Conservation (phyloP, 164 flowering plant genomes). For the Nymphaea colorata region DNA sequence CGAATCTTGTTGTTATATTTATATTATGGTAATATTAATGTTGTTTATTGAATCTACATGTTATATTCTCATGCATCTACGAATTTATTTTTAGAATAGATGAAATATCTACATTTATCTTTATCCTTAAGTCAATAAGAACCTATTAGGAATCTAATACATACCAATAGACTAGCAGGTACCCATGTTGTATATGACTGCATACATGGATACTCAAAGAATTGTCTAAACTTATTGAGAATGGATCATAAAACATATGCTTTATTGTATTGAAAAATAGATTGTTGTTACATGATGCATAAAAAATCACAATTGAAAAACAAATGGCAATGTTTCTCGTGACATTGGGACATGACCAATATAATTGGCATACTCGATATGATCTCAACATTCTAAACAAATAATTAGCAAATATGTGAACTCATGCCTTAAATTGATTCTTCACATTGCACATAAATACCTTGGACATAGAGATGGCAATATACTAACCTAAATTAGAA, state of each 20-base stretch:
- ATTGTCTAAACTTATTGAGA: background rate
- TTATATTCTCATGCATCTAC: too few species aligned
- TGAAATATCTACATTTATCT: too few species aligned
- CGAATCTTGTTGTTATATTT: too few species aligned
- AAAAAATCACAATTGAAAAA: constrained; percentile 5
- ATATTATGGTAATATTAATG: too few species aligned
- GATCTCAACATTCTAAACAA: constrained; percentile 1
- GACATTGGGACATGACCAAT: constrained; percentile 5
- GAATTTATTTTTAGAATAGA: too few species aligned
- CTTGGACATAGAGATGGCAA: background rate
- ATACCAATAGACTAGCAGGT: too few species aligned
- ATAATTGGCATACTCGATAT: background rate
- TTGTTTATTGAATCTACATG: too few species aligned
- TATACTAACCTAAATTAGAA: constrained; percentile 1
- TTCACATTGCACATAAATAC: background rate
- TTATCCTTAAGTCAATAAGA: too few species aligned
- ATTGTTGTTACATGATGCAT: background rate
- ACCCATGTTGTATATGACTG: background rate
- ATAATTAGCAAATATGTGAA: constrained; percentile 3
- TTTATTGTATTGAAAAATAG: background rate
- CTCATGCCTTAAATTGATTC: constrained; percentile 3
- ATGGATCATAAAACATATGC: constrained; percentile 2
- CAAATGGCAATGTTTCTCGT: constrained; percentile 3
- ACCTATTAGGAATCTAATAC: too few species aligned
- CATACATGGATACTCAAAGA: background rate